Evolutionary conservation across 1,284 basidiomycete species (phyloP).

Genomic region (Chalciporus sp.): DNA sequence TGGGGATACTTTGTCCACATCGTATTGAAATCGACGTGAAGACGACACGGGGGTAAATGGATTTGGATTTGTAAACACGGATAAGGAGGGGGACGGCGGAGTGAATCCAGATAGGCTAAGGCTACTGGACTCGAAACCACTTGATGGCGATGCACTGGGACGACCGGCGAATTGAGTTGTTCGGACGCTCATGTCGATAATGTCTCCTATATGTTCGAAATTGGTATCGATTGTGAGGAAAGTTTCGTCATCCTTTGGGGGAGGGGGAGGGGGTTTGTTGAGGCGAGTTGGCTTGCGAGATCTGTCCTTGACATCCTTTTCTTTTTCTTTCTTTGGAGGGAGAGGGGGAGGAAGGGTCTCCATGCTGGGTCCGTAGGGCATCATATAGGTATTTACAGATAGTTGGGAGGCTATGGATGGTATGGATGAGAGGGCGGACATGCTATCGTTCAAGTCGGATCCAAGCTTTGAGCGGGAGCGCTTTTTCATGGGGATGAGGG

Average conservation of each 20-base stretch:
- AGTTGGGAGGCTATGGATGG: slow-evolving; percentile 27
- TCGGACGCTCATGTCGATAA: slow-evolving; percentile 55
- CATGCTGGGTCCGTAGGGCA: slow-evolving; percentile 11
- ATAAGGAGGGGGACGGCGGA: slow-evolving; percentile 34
- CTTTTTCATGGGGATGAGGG: slow-evolving; percentile 35
- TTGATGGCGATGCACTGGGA: slow-evolving; percentile 21
- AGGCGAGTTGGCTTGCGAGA: slow-evolving; percentile 21
- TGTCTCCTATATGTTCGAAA: slow-evolving; percentile 82
- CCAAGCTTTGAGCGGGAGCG: slow-evolving; percentile 36
- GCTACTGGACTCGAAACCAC: slow-evolving; percentile 26
- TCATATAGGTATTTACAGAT: slow-evolving; percentile 25
- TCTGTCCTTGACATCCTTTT: slow-evolving; percentile 16
- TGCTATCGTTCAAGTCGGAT: slow-evolving; percentile 28
- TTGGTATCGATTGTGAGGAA: slow-evolving; percentile 69
- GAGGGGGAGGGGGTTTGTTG: slow-evolving; percentile 24
- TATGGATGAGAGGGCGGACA: slow-evolving; percentile 18
- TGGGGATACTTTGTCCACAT: slow-evolving; percentile 49
- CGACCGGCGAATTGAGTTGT: slow-evolving; percentile 6
- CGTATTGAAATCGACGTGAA: slow-evolving; percentile 17
- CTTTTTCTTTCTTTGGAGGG: slow-evolving; percentile 33
- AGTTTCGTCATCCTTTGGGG: slow-evolving; percentile 21
- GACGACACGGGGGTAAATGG: slow-evolving; percentile 25
- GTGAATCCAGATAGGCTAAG: slow-evolving; percentile 28
- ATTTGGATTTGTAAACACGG: slow-evolving; percentile 53
- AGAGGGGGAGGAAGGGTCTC: slow-evolving; percentile 29